These are phyloP conservation scores for Fraxinus americana DNA, from an alignment of 257 asterid species.

Conservation along the genomic window DNA sequence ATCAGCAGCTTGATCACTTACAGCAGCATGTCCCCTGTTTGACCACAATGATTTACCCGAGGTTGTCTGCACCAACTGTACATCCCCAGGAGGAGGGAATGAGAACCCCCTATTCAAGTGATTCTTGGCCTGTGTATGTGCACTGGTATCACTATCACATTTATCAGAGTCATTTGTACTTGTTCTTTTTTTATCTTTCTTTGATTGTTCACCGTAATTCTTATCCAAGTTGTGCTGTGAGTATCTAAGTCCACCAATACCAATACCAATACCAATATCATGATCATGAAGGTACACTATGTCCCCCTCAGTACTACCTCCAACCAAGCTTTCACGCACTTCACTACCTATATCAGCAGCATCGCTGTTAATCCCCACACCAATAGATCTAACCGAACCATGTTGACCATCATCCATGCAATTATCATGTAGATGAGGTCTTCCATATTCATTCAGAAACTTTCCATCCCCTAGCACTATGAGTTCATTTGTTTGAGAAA, in stretches of 20 bases:
- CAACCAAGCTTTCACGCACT: constrained; percentile 81
- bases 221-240: constrained; percentile 47
- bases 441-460: constrained; percentile 56
- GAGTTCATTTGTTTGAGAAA: constrained; percentile 74
- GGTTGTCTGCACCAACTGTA: constrained; percentile 54
- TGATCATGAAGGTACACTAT: constrained; percentile 67
- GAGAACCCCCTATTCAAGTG: constrained; percentile 77
- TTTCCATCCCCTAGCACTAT: constrained; percentile 64
- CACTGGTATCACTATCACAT: constrained; percentile 47
- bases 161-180: constrained; percentile 52
- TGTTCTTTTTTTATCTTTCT: constrained; percentile 45
- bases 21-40: constrained; percentile 50
- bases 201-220: constrained; percentile 45
- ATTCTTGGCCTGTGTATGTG: constrained; percentile 40
- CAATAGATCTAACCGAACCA: constrained; percentile 94
- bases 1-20: constrained; percentile 56
- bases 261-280: constrained; percentile 27
- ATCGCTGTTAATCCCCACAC: constrained; percentile 94
- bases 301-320: constrained; percentile 90
- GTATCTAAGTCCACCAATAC: constrained; percentile 45
- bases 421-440: constrained; percentile 59
- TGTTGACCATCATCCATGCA: constrained; percentile 86
- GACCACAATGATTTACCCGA: constrained; percentile 67
- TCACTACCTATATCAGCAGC: constrained; percentile 92
- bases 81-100: constrained; percentile 87